Base-by-base conservation (phyloP, 371 early-diverging fungal species). In the Dinochytrium kinnereticum region DNA sequence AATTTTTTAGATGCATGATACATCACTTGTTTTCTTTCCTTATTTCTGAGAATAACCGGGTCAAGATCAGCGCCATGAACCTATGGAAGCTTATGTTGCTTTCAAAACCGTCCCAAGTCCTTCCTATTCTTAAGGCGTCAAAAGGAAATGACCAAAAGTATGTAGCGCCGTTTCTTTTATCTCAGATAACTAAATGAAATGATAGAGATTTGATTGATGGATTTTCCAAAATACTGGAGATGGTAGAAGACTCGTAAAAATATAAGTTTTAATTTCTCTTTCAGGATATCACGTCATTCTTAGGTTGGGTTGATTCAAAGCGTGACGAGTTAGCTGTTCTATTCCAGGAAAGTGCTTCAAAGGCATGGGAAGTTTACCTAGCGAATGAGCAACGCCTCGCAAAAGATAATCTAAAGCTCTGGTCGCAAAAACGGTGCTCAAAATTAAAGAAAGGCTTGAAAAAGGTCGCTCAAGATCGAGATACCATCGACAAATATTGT, bases 191-290 rank as follows among this genome's bases (percentile, higher is more conserved):
- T n/a, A n/a, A n/a, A 26, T 28, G 17, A 30, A 13, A 26, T 38
- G 28, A 90, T 34, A 88, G 88, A 44, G 91, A 90, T 17, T 69
- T 92, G 17, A 79, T 90, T 2, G 88, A 90, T 68, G 91, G 90
- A 0, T 91, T 93, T 74, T 78, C 73, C 15, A 81, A 84, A 64
- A 76, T 89, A 72, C 76, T 79, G 19, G 79, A 86, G 65, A 82
- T 84, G 85, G 83, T 82, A 78, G n/a, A n/a, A n/a, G n/a, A n/a
- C n/a, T n/a, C n/a, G n/a, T n/a, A n/a, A n/a, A n/a, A n/a, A n/a
- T 51, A 21, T 28, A 24, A 33, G 17, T 28, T 34, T 5, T 15
- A 38, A n/a, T n/a, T 71, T 33, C 67, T 26, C 51, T 28, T 74
- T 51, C 87, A 85, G 88, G 90, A 36, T 40, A 79, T 1, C 78